phyloP scores from a whole-genome alignment of 148 eudicot genomes.

The Camellia sinensis region DNA sequence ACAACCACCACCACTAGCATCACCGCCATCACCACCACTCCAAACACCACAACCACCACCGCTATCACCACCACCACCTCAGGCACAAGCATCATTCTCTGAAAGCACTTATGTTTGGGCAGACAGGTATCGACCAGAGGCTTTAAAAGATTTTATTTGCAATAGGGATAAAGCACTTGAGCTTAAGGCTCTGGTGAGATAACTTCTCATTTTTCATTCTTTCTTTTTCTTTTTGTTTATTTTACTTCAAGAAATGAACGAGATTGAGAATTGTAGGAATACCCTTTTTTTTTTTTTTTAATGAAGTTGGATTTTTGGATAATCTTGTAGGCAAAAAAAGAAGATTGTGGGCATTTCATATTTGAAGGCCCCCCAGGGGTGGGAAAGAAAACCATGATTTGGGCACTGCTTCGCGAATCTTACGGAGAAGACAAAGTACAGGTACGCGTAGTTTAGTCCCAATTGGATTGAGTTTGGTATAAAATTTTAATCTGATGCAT shows the following conservation, averaged over 20 bases:
- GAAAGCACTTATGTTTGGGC: slow-evolving; percentile 32
- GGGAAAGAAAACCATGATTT: slow-evolving; percentile 53
- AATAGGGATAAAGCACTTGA: slow-evolving; percentile 31
- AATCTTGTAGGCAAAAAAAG: slow-evolving; percentile 16
- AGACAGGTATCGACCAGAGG: slow-evolving; percentile 34
- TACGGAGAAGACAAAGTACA: slow-evolving; percentile 35
- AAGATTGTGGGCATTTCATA: slow-evolving; percentile 34
- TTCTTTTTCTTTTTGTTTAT: background rate
- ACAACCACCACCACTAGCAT: background rate
- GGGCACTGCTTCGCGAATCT: slow-evolving; percentile 46
- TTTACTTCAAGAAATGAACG: background rate
- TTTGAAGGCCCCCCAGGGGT: slow-evolving; percentile 49
- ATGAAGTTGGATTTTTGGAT: background rate
- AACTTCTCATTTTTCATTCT: background rate
- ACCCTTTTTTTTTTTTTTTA: background rate
- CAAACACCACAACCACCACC: background rate
- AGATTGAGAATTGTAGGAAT: background rate
- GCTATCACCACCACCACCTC: background rate
- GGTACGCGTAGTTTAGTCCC: slow-evolving; percentile 16
- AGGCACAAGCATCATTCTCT: background rate
- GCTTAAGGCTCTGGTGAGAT: slow-evolving; percentile 23
- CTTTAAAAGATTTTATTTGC: slow-evolving; percentile 40
- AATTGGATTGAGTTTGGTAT: background rate
- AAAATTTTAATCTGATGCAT: background rate
- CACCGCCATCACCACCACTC: background rate